Evolutionary conservation across 1,284 basidiomycete genomes (phyloP), one percentile per base, ranked within the genome.

Genomic region (Cerioporus squamosus): DNA sequence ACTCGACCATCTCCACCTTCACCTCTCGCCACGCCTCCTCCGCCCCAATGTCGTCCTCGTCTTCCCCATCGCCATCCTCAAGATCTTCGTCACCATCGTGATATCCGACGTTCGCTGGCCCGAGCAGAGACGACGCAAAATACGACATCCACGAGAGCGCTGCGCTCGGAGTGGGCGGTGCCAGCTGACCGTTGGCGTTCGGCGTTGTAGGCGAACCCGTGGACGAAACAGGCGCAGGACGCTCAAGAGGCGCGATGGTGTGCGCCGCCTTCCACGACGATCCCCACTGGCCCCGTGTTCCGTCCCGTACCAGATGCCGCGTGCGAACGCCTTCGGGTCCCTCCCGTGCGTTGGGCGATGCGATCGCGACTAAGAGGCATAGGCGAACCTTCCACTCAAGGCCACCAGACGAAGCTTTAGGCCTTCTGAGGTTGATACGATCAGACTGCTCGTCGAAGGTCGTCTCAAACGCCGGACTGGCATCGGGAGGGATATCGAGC

Each of bases 401-500:
- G 0, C 94, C 94, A 12, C 94, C 93, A 9, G 59, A 39, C 18
- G 58, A 15, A 57, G 66, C 2, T 68, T 29, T 23, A 44, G 17
- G 39, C 31, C 40, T 50, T 45, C 54, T 8, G 24, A 39, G 20
- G 42, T 51, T 50, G 33, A 36, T 18, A 38, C 50, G 24, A 63
- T 51, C 39, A 44, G 26, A 22, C 4, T 42, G 57, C 7, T 70
- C 69, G 42, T 80, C 79, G 14, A 86, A 71, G 44, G 75, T 70
- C 1, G 87, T 75, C 69, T 87, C 74, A 72, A 97, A 97, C 0
- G 87, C 90, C 0, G 95, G 95, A 53, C 90, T 91, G 0, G 89
- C 93, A 62, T 96, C 94, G 1, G 87, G 86, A 0, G 95, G 95
- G 57, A 97, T 95, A 69, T 95, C 93, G 2, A 97, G 83, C 6